Evolutionary conservation across 23 red algal species (phyloP), one percentile per base, ranked within the genome.

Genomic region (Gracilaria domingensis): DNA sequence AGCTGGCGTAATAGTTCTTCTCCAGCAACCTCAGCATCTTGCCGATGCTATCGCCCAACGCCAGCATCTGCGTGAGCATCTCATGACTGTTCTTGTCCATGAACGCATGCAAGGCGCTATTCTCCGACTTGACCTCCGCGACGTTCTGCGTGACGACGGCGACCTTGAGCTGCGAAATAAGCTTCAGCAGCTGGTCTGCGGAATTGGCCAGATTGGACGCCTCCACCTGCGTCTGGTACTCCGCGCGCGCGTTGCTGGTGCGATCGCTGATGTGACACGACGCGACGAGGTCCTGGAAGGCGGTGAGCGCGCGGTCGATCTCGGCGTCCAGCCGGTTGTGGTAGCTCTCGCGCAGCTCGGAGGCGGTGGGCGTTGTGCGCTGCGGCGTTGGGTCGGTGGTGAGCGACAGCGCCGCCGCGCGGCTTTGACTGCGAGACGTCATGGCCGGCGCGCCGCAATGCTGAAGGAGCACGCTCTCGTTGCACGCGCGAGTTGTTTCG

Each of bases 141-240:
- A 94, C n/a, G 36, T 86, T 81, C 45, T 94, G 83, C n/a, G 84
- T 81, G 28, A 94, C 77, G 29, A 56, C 81, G 1, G 91, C 81
- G 32, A 94, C 53, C 66, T 94, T 94, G 0, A 94, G 54, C 53
- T 94, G 81, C n/a, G 91, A 87, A 32, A 94, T 54, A 14, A 94
- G 59, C 35, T 57, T 39, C 24, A 94, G 72, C 51, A 94, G 69
- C 37, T 86, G 80, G 49, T 94, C 91, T 25, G 81, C 55, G 29
- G 91, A 45, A 29, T 57, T 66, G 36, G 82, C 81, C 35, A 94
- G 59, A 40, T 71, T 81, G 59, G 82, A 51, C 21, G 73, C 54
- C 37, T 85, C 91, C 25, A 87, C 91, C 20, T 86, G 81, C 9
- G 82, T 75, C 57, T 87, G 91, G 67, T 86, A 85, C 21, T 85